These are phyloP conservation scores for Puccinia polysora DNA, from an alignment of 1,284 basidiomycete species.

Conservation along the genomic window DNA sequence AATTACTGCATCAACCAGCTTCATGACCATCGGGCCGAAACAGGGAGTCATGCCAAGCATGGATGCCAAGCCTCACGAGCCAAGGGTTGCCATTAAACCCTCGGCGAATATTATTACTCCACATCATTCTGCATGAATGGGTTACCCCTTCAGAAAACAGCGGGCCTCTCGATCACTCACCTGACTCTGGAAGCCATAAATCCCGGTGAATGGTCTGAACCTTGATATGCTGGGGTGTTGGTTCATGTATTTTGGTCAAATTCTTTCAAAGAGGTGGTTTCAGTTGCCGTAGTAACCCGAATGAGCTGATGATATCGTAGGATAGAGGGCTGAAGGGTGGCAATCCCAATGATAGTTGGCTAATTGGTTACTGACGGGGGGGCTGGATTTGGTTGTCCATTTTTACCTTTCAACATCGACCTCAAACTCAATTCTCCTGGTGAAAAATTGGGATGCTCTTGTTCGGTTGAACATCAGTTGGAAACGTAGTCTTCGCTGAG, in stretches of 20 bases:
- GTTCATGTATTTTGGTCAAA: neutral
- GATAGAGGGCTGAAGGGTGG: slow-evolving; percentile 4
- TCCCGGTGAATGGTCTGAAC: neutral
- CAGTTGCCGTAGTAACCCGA: neutral
- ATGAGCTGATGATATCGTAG: slow-evolving; percentile 12
- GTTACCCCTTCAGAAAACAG: neutral
- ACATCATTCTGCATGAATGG: neutral
- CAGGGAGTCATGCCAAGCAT: neutral
- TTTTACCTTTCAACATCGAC: neutral
- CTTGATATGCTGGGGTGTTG: neutral
- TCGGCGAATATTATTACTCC: neutral
- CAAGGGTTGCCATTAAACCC: slow-evolving; percentile 8
- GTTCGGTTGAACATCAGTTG: slow-evolving; percentile 46
- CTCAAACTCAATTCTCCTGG: neutral
- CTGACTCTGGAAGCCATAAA: neutral
- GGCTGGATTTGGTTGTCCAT: slow-evolving; percentile 44
- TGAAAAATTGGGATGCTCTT: slow-evolving; percentile 17
- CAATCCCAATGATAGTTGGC: slow-evolving; percentile 17
- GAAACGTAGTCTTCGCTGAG: slow-evolving; percentile 94
- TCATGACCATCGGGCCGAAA: neutral
- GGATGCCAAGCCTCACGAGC: slow-evolving; percentile 20
- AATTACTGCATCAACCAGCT: neutral
- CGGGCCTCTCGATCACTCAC: neutral
- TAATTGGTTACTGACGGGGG: slow-evolving; percentile 42
- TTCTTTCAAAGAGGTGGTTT: slow-evolving; percentile 1